These are phyloP conservation scores for Agarophyton chilense DNA, from an alignment of 23 red algal species.

Conservation along the genomic window DNA sequence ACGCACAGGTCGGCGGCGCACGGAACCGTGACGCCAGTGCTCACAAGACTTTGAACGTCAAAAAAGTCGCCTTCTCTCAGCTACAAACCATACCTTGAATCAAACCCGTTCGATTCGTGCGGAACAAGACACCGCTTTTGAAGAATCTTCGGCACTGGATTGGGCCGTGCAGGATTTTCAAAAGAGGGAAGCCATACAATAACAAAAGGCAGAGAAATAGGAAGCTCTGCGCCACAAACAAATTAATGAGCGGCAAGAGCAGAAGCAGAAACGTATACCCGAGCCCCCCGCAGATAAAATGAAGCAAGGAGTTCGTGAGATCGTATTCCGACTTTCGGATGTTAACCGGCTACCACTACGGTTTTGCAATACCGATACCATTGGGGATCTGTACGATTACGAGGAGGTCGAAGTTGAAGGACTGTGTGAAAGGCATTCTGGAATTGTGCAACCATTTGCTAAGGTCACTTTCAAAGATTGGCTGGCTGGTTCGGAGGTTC, in stretches of 20 bases:
- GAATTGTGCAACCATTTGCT: conserved; percentile 30
- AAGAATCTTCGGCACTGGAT: conserved; percentile 53
- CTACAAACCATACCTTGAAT: conserved; percentile 33
- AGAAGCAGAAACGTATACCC: conserved; percentile 41
- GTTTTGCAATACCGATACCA: conserved; percentile 34
- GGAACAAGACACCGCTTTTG: conserved; percentile 40
- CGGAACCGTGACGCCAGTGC: no score
- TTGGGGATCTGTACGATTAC: conserved; percentile 54
- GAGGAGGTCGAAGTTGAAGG: conserved; percentile 38
- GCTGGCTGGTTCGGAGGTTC: conserved; percentile 11
- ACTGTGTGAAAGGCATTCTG: conserved; percentile 21
- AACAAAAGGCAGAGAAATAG: not conserved
- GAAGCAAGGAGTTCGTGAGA: conserved; percentile 28
- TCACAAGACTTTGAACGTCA: not conserved
- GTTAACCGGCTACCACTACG: conserved; percentile 43
- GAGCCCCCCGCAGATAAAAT: not conserved
- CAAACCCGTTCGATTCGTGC: conserved; percentile 31
- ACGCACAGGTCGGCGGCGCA: no score
- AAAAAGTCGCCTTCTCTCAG: conserved; percentile 42
- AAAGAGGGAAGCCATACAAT: not conserved
- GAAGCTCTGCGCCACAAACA: not conserved
- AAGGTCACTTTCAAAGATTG: conserved; percentile 50
- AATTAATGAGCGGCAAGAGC: not conserved
- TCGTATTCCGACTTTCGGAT: conserved; percentile 36
- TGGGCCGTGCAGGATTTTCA: conserved; percentile 26